phyloP scores from a whole-genome alignment of 1,139 yeast genomes.

The Geotrichum restrictum region DNA sequence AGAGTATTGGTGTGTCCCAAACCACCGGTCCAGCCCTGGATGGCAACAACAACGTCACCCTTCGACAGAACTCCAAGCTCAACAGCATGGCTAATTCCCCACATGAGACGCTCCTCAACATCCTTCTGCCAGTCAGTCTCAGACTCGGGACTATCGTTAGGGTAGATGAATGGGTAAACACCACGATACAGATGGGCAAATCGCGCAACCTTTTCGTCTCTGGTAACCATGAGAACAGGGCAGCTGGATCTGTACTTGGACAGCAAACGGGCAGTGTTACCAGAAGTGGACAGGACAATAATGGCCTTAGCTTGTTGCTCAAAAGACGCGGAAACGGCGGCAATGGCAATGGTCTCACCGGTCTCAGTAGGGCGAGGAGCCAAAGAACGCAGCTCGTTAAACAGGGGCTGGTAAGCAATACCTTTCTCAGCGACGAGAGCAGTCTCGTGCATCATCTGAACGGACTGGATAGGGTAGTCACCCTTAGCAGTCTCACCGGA shows the following conservation, averaged over 20 bases:
- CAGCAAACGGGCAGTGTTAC: constrained; percentile 90
- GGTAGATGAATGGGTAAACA: constrained; percentile 92
- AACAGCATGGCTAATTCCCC: constrained; percentile 89
- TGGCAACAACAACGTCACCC: constrained; percentile 89
- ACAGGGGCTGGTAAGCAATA: constrained; percentile 80
- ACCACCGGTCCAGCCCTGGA: constrained; percentile 99
- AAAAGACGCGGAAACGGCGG: constrained; percentile 93
- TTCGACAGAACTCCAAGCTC: constrained; percentile 77
- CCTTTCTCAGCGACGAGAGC: constrained; percentile 96
- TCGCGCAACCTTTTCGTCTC: constrained; percentile 90
- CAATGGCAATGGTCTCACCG: constrained; percentile 94
- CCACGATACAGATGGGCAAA: constrained; percentile 96
- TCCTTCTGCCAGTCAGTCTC: constrained; percentile 85
- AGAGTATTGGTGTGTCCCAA: constrained; percentile 98
- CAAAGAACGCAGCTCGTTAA: constrained; percentile 82
- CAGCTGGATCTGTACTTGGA: constrained; percentile 97
- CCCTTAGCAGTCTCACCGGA: constrained; percentile 99
- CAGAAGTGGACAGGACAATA: constrained; percentile 91
- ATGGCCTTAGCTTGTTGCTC: constrained; percentile 97
- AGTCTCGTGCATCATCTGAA: constrained; percentile 97
- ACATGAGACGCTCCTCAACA: constrained; percentile 89
- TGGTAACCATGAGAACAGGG: constrained; percentile 97
- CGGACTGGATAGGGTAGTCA: constrained; percentile 95
- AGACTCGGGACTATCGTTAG: constrained; percentile 54
- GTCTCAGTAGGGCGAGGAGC: constrained; percentile 88